These are phyloP conservation scores for Rhodotorula taiwanensis DNA, from an alignment of 768 basidiomycete genomes.

Conservation along the genomic window DNA sequence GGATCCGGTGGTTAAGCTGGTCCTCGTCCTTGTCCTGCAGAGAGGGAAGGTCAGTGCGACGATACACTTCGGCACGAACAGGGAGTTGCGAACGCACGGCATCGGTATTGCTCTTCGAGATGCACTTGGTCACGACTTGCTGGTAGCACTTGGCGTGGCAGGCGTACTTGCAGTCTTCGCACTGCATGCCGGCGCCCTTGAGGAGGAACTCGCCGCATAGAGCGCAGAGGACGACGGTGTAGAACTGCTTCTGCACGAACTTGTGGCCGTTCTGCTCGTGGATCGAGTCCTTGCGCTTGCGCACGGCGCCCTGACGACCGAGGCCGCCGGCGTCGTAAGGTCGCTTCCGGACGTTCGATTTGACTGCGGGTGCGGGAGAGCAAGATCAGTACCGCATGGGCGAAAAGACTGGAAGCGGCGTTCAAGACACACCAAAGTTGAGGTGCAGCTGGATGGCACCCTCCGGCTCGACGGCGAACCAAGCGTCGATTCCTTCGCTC, in stretches of 20 bases:
- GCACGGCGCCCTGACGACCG: constrained; percentile 93
- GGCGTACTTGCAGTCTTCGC: constrained; percentile 97
- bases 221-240: constrained; percentile 86
- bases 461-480: constrained; percentile 97
- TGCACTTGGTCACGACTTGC: constrained; percentile 98
- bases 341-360: constrained; percentile 93
- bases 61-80: not conserved
- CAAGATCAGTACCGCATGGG: not conserved
- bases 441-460: constrained; percentile 79
- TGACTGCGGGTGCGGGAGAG: constrained; percentile 56
- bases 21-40: constrained; percentile 87
- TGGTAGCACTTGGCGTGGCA: constrained; percentile 99
- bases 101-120: constrained; percentile 89
- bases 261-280: constrained; percentile 99
- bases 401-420: not conserved
- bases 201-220: constrained; percentile 96
- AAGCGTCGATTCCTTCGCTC: constrained; percentile 62
- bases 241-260: constrained; percentile 94
- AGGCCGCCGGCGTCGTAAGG: constrained; percentile 83
- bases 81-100: constrained; percentile 53
- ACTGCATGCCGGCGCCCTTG: constrained; percentile 87
- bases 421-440: constrained; percentile 71
- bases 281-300: constrained; percentile 95
- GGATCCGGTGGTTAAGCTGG: constrained; percentile 91
- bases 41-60: not conserved